phyloP scores from a whole-genome alignment of 805 yeast genomes.

The Saccharomyces paradoxus region DNA sequence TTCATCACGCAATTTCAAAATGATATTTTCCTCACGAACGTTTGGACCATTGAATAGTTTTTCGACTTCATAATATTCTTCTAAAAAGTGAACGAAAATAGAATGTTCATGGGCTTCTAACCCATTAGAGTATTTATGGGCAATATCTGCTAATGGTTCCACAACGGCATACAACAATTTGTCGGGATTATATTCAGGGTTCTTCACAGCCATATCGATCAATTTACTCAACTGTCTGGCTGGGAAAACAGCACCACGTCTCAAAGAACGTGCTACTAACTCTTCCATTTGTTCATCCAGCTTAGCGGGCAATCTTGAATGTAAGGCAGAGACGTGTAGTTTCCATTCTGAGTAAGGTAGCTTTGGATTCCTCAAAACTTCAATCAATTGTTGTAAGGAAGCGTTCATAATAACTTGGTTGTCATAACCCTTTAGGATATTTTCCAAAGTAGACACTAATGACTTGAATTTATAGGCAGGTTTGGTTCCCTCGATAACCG shows the following conservation, averaged over 20 bases:
- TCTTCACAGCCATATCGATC: constrained; percentile 50
- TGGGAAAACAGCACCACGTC: constrained; percentile 81
- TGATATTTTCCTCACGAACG: constrained; percentile 80
- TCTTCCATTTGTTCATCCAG: constrained; percentile 61
- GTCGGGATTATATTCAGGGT: constrained; percentile 39
- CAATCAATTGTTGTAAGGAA: constrained; percentile 65
- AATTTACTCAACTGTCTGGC: constrained; percentile 73
- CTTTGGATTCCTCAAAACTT: constrained; percentile 65
- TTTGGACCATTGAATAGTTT: constrained; percentile 66
- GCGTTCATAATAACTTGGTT: constrained; percentile 90
- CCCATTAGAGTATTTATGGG: constrained; percentile 64
- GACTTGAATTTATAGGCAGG: constrained; percentile 67
- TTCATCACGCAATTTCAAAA: constrained; percentile 80
- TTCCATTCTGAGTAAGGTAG: constrained; percentile 93
- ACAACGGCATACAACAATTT: constrained; percentile 46
- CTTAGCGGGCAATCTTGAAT: constrained; percentile 75
- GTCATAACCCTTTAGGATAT: constrained; percentile 86
- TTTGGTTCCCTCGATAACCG: constrained; percentile 74
- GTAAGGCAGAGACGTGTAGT: constrained; percentile 78
- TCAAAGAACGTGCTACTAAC: constrained; percentile 55
- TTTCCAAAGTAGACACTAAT: constrained; percentile 52
- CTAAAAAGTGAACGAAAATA: constrained; percentile 61
- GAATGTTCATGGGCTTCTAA: constrained; percentile 74
- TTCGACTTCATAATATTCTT: constrained; percentile 73
- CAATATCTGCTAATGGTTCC: constrained; percentile 67